Percentiles rank a stretch among this genome's conserved stretches.
Evolutionary conservation across 192 early-diverging fungal species (phyloP).

Genomic region (Kappamyces sp.): DNA sequence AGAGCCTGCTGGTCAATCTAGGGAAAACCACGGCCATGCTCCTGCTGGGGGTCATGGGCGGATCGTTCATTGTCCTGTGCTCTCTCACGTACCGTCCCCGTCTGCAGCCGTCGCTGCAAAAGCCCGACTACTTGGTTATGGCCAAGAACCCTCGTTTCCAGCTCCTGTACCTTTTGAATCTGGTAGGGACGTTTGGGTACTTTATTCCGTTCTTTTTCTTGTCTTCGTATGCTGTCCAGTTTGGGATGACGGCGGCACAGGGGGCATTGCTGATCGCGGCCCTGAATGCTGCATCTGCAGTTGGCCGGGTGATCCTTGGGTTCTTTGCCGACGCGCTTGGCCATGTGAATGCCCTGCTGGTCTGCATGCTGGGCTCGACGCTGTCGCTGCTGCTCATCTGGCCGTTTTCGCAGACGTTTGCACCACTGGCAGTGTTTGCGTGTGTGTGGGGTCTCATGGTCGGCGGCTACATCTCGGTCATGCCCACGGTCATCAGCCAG

Average conservation of each 20-base stretch:
- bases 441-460: constrained; percentile 36
- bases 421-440: constrained; percentile 26
- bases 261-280: constrained; percentile 63
- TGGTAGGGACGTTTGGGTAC: constrained; percentile 37
- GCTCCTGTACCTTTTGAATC: constrained; percentile 11
- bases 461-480: constrained; percentile 39
- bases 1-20: not conserved
- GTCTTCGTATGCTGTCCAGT: constrained; percentile 46
- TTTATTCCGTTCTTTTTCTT: constrained; percentile 15
- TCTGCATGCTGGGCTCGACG: constrained; percentile 30
- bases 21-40: not conserved
- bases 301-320: constrained; percentile 59
- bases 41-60: not conserved
- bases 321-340: constrained; percentile 55
- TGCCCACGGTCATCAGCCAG: constrained; percentile 39
- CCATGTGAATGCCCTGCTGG: constrained; percentile 56
- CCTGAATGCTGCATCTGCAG: constrained; percentile 60
- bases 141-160: constrained; percentile 8
- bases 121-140: not conserved
- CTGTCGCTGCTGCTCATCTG: constrained; percentile 36
- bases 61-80: not conserved
- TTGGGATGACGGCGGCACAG: constrained; percentile 50
- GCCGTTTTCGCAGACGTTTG: constrained; percentile 41
- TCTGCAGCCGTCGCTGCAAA: constrained; percentile 6
- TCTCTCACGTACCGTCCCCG: not conserved